Conservation (phyloP, 257 asterid genomes). For the Eucommia ulmoides region DNA sequence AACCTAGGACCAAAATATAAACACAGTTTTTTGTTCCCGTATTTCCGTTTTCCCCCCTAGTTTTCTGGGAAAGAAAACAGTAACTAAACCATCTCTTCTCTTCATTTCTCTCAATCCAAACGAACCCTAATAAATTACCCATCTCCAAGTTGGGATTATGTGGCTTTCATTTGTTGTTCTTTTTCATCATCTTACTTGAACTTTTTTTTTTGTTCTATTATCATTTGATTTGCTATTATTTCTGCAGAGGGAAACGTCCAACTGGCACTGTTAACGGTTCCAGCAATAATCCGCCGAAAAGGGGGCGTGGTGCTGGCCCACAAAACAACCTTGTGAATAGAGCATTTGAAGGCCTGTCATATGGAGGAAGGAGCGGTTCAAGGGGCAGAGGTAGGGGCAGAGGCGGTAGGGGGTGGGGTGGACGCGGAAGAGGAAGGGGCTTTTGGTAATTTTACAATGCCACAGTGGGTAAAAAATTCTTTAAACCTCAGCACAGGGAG, state of each 20-base stretch:
- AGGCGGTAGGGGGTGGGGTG: constrained; percentile 26
- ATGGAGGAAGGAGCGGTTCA: constrained; percentile 38
- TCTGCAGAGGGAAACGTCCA: constrained; percentile 55
- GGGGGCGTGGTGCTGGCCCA: constrained; percentile 53
- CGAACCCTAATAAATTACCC: no score
- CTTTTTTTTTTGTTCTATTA: constrained; percentile 2
- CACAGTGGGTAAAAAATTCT: background rate
- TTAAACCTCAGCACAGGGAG: background rate
- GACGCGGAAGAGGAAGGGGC: constrained; percentile 45
- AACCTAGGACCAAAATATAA: no score
- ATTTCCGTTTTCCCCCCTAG: background rate
- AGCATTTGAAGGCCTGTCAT: constrained; percentile 27
- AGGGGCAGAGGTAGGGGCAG: constrained; percentile 41
- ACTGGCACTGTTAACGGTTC: constrained; percentile 30
- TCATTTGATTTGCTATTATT: background rate
- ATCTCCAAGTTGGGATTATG: background rate
- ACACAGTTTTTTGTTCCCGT: background rate
- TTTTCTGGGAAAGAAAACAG: background rate
- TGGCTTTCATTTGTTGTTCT: background rate
- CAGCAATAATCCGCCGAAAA: constrained; percentile 31
- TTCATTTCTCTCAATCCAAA: background rate
- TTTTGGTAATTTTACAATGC: constrained; percentile 19
- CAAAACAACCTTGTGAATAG: constrained; percentile 21
- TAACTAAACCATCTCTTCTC: background rate
- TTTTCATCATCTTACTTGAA: background rate